Evolutionary conservation across 306 rosid species (phyloP).

Genomic region (Pachyrhizus erosus): DNA sequence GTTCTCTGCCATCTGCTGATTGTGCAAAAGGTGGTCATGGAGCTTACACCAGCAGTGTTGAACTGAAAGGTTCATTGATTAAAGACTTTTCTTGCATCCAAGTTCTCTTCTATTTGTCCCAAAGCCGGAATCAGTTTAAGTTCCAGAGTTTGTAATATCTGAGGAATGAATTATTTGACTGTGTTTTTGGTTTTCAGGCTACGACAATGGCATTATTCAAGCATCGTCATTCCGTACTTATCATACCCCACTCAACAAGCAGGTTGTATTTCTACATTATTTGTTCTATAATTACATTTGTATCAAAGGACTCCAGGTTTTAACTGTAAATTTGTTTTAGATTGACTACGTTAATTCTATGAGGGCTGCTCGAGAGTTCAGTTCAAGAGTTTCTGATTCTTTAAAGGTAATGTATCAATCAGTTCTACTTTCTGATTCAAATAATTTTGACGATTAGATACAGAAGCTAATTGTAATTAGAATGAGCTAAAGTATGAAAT

Average conservation of each 20-base stretch:
- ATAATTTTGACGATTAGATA: neutral
- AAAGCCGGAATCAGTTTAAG: constrained; percentile 15
- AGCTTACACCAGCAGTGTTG: constrained; percentile 95
- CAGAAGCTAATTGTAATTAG: constrained; percentile 15
- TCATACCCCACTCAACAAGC: constrained; percentile 96
- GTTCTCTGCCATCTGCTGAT: constrained; percentile 94
- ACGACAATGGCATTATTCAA: constrained; percentile 76
- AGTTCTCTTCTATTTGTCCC: constrained; percentile 23
- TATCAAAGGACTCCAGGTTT: constrained; percentile 31
- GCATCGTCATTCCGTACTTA: constrained; percentile 97
- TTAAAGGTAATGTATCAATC: constrained; percentile 66
- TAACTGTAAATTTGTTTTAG: constrained; percentile 54
- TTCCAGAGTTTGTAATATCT: neutral
- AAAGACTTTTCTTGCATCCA: constrained; percentile 5
- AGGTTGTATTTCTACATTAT: constrained; percentile 59
- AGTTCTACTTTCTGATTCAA: constrained; percentile 17
- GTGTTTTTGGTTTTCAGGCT: constrained; percentile 56
- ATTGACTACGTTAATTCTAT: constrained; percentile 84
- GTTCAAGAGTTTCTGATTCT: constrained; percentile 87
- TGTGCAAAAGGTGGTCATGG: constrained; percentile 99
- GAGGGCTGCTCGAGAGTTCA: constrained; percentile 96
- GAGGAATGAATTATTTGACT: constrained; percentile 33
- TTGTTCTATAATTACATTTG: constrained; percentile 25
- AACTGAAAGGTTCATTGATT: constrained; percentile 73
- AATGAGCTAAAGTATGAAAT: neutral